These are phyloP conservation scores for Suillus ampliporus DNA, from an alignment of 768 basidiomycete species.

Conservation along the genomic window DNA sequence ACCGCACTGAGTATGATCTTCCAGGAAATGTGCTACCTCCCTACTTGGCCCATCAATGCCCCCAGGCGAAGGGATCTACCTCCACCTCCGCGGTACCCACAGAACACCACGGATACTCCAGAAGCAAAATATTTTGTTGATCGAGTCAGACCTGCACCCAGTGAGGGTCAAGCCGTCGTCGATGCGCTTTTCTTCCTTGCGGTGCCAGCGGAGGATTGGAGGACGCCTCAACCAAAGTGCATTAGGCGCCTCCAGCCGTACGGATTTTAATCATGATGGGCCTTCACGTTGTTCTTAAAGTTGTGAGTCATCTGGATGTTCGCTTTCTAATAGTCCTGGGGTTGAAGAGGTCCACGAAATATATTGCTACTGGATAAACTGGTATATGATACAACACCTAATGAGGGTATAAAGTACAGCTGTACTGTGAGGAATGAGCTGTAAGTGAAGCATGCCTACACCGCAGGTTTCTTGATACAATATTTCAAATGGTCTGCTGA, in stretches of 20 bases:
- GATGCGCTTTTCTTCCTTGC: neutral
- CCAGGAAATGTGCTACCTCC: slow-evolving; percentile 34
- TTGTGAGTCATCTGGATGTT: neutral
- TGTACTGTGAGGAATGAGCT: neutral
- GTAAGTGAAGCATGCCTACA: neutral
- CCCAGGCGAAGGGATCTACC: neutral
- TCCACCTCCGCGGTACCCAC: neutral
- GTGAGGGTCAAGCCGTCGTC: neutral
- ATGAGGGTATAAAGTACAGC: neutral
- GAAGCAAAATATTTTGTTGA: neutral
- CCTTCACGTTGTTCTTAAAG: neutral
- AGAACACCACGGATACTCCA: neutral
- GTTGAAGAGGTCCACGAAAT: neutral
- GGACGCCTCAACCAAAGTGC: slow-evolving; percentile 29
- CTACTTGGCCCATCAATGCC: slow-evolving; percentile 26
- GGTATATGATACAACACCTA: neutral
- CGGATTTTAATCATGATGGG: neutral
- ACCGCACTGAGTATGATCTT: neutral
- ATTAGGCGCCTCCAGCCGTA: slow-evolving; percentile 19
- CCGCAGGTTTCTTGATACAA: neutral
- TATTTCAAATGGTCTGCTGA: neutral
- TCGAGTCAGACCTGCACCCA: neutral
- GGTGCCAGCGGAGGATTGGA: slow-evolving; percentile 21
- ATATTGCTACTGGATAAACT: neutral
- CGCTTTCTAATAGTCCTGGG: neutral